Conservation (phyloP, 2,329 filamentous ascomycete species). For the Onygenales sp. region DNA sequence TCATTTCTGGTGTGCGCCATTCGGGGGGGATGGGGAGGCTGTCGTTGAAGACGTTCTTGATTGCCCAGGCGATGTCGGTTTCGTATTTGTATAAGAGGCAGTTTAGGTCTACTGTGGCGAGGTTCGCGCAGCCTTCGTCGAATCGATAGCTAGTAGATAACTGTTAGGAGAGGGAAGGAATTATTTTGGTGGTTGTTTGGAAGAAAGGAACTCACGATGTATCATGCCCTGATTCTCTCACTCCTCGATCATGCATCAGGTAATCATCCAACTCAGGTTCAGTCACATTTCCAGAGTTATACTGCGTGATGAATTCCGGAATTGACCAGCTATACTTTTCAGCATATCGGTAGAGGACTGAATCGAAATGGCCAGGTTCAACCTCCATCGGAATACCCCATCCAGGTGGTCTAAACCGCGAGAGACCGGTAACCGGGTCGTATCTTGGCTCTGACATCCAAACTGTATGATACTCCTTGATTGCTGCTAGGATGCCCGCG, state of each 20-base stretch:
- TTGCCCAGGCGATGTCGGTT: constrained; percentile 68
- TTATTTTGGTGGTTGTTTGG: not conserved
- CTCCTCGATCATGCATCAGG: constrained; percentile 77
- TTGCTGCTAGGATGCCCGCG: constrained; percentile 65
- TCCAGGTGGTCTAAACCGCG: constrained; percentile 65
- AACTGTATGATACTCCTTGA: constrained; percentile 77
- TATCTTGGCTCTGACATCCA: constrained; percentile 64
- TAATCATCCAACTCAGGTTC: constrained; percentile 79
- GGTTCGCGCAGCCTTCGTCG: constrained; percentile 65
- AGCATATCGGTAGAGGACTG: constrained; percentile 62
- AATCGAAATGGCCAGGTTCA: constrained; percentile 66
- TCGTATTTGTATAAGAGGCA: constrained; percentile 87
- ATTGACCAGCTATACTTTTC: constrained; percentile 67
- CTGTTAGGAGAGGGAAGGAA: not conserved
- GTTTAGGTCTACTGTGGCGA: constrained; percentile 79
- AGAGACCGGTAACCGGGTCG: constrained; percentile 62
- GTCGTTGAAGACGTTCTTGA: constrained; percentile 66
- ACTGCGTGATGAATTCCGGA: constrained; percentile 66
- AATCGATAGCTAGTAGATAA: constrained; percentile 53
- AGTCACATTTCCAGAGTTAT: constrained; percentile 61
- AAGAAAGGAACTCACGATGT: constrained; percentile 42
- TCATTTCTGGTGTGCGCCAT: constrained; percentile 54
- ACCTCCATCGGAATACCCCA: constrained; percentile 74
- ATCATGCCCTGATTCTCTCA: constrained; percentile 81
- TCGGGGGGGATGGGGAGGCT: constrained; percentile 62